Percentiles rank a stretch among this genome's conserved stretches.
Evolutionary conservation across 2,329 filamentous ascomycete genomes (phyloP).

Genomic region (Coniochaeta sp.): DNA sequence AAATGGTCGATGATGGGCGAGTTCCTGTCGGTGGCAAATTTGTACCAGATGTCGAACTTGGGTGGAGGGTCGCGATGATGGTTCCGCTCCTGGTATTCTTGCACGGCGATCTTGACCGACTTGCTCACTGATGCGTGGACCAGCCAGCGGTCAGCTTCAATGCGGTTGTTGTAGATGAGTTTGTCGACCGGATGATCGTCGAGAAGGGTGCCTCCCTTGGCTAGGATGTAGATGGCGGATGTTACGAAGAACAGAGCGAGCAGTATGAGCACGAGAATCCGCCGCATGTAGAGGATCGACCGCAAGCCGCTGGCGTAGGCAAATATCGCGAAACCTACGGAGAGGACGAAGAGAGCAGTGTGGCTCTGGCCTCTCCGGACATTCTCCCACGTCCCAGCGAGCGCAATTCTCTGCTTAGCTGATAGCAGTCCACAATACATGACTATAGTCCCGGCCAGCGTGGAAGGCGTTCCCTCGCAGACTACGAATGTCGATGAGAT

Average conservation of each 20-base stretch:
- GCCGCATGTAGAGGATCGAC: slow-evolving; percentile 32
- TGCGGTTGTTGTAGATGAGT: slow-evolving; percentile 39
- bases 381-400: slow-evolving; percentile 38
- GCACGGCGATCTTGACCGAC: slow-evolving; percentile 36
- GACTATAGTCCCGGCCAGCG: slow-evolving; percentile 32
- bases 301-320: slow-evolving; percentile 34
- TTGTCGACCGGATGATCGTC: slow-evolving; percentile 38
- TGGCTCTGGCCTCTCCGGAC: slow-evolving; percentile 26
- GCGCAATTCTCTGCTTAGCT: slow-evolving; percentile 25
- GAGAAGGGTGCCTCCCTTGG: slow-evolving; percentile 18
- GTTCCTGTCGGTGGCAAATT: slow-evolving; percentile 60
- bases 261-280: slow-evolving; percentile 29
- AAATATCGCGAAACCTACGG: slow-evolving; percentile 33
- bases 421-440: slow-evolving; percentile 31
- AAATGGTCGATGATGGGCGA: slow-evolving; percentile 75
- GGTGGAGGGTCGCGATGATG: slow-evolving; percentile 66
- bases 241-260: slow-evolving; percentile 28
- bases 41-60: slow-evolving; percentile 78
- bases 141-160: slow-evolving; percentile 41
- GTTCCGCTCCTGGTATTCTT: slow-evolving; percentile 42
- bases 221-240: slow-evolving; percentile 26
- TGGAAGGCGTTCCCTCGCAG: slow-evolving; percentile 36
- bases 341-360: slow-evolving; percentile 29
- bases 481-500: slow-evolving; percentile 37
- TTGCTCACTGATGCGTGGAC: slow-evolving; percentile 37